Conservation (phyloP, 2,329 filamentous ascomycete species). For the Fusarium pseudoanthophilum region DNA sequence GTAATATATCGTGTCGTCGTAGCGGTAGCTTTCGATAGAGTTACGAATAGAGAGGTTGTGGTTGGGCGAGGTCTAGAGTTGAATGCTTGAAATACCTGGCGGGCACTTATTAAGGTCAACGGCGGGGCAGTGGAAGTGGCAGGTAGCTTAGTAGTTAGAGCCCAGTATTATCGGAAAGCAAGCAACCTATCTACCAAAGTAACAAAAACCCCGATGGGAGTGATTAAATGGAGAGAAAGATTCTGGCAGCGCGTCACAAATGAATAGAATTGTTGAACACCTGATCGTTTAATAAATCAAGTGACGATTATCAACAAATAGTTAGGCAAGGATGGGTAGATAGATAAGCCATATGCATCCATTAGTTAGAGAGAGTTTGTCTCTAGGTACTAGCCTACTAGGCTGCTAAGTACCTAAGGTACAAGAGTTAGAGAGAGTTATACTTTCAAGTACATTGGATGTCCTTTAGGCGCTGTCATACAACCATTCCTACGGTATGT, state of each 20-base stretch:
- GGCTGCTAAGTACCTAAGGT: too few species aligned
- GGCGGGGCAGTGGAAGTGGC: slow-evolving; percentile 26
- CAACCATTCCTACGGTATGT: slow-evolving; percentile 15
- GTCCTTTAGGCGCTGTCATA: slow-evolving; percentile 4
- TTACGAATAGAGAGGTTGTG: slow-evolving; percentile 13
- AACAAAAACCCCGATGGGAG: not conserved
- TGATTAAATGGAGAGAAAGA: not conserved
- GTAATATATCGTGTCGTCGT: not conserved
- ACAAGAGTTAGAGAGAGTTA: not conserved
- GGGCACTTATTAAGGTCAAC: slow-evolving; percentile 20
- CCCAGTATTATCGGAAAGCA: slow-evolving; percentile 8
- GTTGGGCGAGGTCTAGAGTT: slow-evolving; percentile 16
- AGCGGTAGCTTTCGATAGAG: slow-evolving; percentile 5
- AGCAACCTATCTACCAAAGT: not conserved
- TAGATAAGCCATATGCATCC: not conserved
- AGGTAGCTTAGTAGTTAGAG: not conserved
- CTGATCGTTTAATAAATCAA: not conserved
- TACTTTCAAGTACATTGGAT: not conserved
- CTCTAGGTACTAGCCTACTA: too few species aligned
- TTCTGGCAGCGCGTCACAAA: not conserved
- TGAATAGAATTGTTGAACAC: not conserved
- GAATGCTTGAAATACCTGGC: slow-evolving; percentile 23
- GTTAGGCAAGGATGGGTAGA: not conserved
- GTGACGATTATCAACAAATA: slow-evolving; percentile 8
- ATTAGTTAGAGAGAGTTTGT: not conserved